These are phyloP conservation scores for Argentina anserina DNA, from an alignment of 306 rosid species.

Conservation along the genomic window DNA sequence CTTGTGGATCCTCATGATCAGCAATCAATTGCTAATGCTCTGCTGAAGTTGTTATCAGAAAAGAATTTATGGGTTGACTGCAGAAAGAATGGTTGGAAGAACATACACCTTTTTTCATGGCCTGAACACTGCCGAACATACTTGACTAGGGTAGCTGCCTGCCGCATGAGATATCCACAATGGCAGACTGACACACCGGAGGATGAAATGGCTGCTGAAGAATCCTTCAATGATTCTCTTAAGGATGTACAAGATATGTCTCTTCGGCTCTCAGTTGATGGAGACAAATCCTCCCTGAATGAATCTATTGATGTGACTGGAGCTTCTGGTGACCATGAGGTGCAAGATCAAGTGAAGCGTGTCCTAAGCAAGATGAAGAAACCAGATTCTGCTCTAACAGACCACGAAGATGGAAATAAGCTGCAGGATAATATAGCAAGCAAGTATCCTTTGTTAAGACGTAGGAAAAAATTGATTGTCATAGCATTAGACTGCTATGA, in stretches of 20 bases:
- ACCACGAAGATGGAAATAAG: constrained; percentile 32
- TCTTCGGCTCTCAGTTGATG: constrained; percentile 65
- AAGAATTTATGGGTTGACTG: constrained; percentile 63
- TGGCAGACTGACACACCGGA: constrained; percentile 67
- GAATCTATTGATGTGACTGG: constrained; percentile 32
- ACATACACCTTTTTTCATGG: constrained; percentile 73
- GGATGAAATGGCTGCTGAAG: constrained; percentile 48
- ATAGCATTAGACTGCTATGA: constrained; percentile 62
- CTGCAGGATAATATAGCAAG: constrained; percentile 37
- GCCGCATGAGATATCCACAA: constrained; percentile 72
- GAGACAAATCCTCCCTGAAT: constrained; percentile 43
- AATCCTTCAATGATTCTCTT: constrained; percentile 59
- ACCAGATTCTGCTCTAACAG: constrained; percentile 33
- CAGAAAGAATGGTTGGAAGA: constrained; percentile 60
- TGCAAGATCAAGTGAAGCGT: constrained; percentile 63
- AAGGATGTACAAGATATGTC: constrained; percentile 73
- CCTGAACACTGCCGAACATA: constrained; percentile 74
- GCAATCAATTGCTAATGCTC: constrained; percentile 53
- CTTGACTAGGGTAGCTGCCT: constrained; percentile 62
- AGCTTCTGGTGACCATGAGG: constrained; percentile 38
- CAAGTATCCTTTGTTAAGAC: constrained; percentile 56
- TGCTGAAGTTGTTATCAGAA: constrained; percentile 59
- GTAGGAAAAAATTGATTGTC: constrained; percentile 54
- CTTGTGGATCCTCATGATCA: constrained; percentile 76
- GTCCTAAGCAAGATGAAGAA: constrained; percentile 53